A percentile compares a stretch with the other conserved stretches of the same genome.
Conservation (phyloP, 345 rosid species). For the Anastatica hierochuntica region DNA sequence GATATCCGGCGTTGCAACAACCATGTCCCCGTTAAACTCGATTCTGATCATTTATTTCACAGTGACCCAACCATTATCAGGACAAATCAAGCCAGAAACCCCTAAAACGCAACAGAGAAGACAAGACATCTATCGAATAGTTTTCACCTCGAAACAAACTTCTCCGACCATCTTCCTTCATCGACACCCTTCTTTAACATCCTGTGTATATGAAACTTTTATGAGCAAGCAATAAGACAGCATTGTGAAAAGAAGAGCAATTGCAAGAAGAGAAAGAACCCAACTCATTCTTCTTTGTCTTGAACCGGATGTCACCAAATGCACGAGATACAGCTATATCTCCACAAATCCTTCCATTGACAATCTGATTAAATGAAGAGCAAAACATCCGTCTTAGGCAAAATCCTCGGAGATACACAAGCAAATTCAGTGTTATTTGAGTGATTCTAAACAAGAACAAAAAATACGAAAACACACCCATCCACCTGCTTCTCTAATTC, state of each 20-base stretch:
- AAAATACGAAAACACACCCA: slow-evolving; percentile 45
- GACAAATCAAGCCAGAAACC: neutral
- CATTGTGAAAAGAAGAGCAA: neutral
- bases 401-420: neutral
- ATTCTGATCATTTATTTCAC: slow-evolving; percentile 32
- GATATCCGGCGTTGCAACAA: slow-evolving; percentile 68
- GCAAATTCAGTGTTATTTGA: neutral
- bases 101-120: neutral
- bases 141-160: slow-evolving; percentile 69
- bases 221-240: slow-evolving; percentile 17
- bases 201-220: slow-evolving; percentile 30
- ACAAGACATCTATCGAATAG: neutral
- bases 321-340: slow-evolving; percentile 95
- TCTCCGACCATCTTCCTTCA: slow-evolving; percentile 86
- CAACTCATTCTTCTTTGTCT: slow-evolving; percentile 84
- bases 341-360: slow-evolving; percentile 89
- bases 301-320: slow-evolving; percentile 83
- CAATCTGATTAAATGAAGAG: slow-evolving; percentile 33
- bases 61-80: neutral
- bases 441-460: neutral
- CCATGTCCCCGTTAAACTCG: slow-evolving; percentile 60
- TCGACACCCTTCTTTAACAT: slow-evolving; percentile 82
- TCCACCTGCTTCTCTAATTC: slow-evolving; percentile 99
- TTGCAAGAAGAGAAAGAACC: slow-evolving; percentile 17
- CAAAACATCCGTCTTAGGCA: neutral